Percentiles rank a stretch among this genome's conserved stretches.
Evolutionary conservation across 2,329 filamentous ascomycete genomes (phyloP).

Genomic region (Leptographium flavum): DNA sequence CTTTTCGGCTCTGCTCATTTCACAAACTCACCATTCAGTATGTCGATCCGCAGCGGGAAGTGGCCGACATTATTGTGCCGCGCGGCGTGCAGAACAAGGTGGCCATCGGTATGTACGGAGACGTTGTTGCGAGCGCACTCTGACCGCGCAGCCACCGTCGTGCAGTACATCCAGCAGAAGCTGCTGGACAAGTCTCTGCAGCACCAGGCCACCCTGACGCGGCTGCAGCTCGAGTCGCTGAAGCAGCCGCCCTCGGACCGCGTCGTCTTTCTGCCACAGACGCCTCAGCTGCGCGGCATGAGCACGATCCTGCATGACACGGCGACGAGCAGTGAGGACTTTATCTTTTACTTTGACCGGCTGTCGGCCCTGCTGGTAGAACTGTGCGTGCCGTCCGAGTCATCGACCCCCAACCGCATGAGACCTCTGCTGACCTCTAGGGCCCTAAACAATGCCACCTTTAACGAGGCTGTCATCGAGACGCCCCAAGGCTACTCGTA

Average conservation of each 20-base stretch:
- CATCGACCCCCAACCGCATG: not conserved
- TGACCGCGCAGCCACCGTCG: conserved; percentile 58
- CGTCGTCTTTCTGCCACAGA: conserved; percentile 60
- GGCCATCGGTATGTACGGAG: conserved; percentile 51
- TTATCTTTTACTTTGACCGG: conserved; percentile 95
- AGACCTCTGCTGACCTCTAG: conserved; percentile 23
- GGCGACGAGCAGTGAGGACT: conserved; percentile 69
- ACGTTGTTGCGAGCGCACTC: not conserved
- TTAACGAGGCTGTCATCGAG: conserved; percentile 45
- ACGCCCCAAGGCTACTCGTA: conserved; percentile 63
- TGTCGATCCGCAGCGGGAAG: conserved; percentile 80
- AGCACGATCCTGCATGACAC: conserved; percentile 80
- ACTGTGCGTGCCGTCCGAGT: conserved; percentile 26
- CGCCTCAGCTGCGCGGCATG: conserved; percentile 72
- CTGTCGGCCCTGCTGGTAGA: conserved; percentile 76
- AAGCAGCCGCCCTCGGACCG: conserved; percentile 60
- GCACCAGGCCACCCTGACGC: conserved; percentile 66
- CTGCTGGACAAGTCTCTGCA: conserved; percentile 72
- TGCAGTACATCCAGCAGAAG: conserved; percentile 81
- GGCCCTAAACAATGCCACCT: conserved; percentile 64
- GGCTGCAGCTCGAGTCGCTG: conserved; percentile 58
- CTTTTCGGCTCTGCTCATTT: not conserved
- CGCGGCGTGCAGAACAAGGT: conserved; percentile 89
- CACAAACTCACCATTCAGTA: conserved; percentile 30
- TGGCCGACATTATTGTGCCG: conserved; percentile 91